Evolutionary conservation across 768 basidiomycete genomes (phyloP).

Genomic region (Panaeolus papilionaceus): DNA sequence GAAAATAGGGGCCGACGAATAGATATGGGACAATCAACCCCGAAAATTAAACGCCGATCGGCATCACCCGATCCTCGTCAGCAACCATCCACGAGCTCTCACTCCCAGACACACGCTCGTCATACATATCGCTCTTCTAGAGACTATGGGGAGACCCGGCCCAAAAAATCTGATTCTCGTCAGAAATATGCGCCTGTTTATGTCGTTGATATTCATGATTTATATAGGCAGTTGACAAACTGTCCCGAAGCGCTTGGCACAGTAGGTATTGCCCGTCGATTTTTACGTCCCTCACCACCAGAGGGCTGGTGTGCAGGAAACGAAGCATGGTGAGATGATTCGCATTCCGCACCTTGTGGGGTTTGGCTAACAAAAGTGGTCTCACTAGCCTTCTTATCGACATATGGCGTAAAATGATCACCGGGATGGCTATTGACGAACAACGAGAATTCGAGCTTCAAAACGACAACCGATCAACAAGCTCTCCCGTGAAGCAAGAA

Average conservation of each 20-base stretch:
- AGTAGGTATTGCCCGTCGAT: conserved; percentile 38
- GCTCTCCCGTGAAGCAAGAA: conserved; percentile 10
- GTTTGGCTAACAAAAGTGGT: conserved; percentile 7
- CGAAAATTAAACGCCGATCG: conserved; percentile 13
- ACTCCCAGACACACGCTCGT: neutral
- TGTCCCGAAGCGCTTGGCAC: conserved; percentile 25
- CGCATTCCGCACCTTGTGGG: neutral
- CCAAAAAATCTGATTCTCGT: neutral
- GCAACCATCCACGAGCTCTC: neutral
- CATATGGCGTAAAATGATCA: conserved; percentile 54
- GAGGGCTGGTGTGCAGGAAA: conserved; percentile 55
- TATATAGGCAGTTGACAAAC: conserved; percentile 48
- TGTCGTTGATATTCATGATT: conserved; percentile 46
- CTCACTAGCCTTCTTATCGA: conserved; percentile 43
- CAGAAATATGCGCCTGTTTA: conserved; percentile 36
- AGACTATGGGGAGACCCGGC: neutral
- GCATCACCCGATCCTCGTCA: conserved; percentile 19
- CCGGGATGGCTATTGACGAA: conserved; percentile 52
- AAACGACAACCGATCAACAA: neutral
- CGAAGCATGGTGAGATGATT: conserved; percentile 51
- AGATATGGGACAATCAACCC: conserved; percentile 1
- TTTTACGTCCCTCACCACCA: conserved; percentile 39
- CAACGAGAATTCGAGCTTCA: conserved; percentile 33
- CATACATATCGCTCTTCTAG: neutral
- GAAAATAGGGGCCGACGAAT: conserved; percentile 8